Percentiles rank a stretch among this genome's conserved stretches.
Evolutionary conservation across 2,329 filamentous ascomycete species (phyloP).

Genomic region (Ascochyta fabae): DNA sequence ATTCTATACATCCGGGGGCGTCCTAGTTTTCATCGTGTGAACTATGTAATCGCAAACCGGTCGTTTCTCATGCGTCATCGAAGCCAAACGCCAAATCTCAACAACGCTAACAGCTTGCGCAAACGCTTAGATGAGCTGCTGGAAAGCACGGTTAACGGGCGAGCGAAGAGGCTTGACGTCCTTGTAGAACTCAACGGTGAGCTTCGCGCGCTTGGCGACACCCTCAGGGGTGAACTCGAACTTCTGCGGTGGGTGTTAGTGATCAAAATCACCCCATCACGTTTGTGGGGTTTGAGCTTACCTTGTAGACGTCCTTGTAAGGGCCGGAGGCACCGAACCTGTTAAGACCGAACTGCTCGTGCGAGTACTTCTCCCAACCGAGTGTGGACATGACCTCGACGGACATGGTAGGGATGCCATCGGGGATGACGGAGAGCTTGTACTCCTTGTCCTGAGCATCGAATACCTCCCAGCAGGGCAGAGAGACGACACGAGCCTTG

Average conservation of each 20-base stretch:
- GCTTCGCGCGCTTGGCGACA: slow-evolving; percentile 89
- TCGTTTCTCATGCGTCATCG: slow-evolving; percentile 22
- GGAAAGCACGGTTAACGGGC: slow-evolving; percentile 95
- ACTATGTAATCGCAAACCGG: slow-evolving; percentile 23
- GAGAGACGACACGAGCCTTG: slow-evolving; percentile 88
- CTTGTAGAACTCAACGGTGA: slow-evolving; percentile 98
- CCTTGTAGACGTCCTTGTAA: slow-evolving; percentile 98
- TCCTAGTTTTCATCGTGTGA: slow-evolving; percentile 24
- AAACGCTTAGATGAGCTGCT: slow-evolving; percentile 82
- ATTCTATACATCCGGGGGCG: slow-evolving; percentile 29
- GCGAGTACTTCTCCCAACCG: slow-evolving; percentile 98
- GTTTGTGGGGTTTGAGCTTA: slow-evolving; percentile 33
- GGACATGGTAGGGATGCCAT: slow-evolving; percentile 89
- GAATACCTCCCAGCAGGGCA: slow-evolving; percentile 97
- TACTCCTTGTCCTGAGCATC: slow-evolving; percentile 94
- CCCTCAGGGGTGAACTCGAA: slow-evolving; percentile 99
- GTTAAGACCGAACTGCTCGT: slow-evolving; percentile 99
- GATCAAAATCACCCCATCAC: neutral
- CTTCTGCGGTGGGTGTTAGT: slow-evolving; percentile 71
- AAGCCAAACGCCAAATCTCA: slow-evolving; percentile 9
- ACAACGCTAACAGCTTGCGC: neutral
- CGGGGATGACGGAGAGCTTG: slow-evolving; percentile 88
- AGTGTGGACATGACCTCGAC: slow-evolving; percentile 97
- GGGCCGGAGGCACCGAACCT: slow-evolving; percentile 96
- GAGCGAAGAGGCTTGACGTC: slow-evolving; percentile 85